Evolutionary conservation across 352 stramenopile species (phyloP).

Genomic region (Phytophthora constricta): DNA sequence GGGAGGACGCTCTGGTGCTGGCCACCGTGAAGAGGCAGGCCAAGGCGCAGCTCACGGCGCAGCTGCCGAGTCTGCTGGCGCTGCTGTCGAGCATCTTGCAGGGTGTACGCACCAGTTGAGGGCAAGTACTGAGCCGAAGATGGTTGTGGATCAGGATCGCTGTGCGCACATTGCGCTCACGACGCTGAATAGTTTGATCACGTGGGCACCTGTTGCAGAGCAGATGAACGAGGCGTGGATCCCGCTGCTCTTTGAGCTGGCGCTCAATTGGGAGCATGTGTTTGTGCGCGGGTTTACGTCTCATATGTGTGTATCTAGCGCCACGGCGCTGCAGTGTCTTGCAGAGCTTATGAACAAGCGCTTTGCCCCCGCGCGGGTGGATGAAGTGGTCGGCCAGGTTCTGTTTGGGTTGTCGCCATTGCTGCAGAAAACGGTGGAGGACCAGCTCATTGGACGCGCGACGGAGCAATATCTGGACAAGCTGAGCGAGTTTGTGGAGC

Average conservation of each 20-base stretch:
- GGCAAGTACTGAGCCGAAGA: conserved; percentile 14
- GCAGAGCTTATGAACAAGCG: conserved; percentile 75
- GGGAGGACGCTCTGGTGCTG: conserved; percentile 64
- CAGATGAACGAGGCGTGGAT: conserved; percentile 67
- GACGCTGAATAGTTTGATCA: conserved; percentile 57
- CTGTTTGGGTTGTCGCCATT: conserved; percentile 63
- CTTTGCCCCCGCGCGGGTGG: conserved; percentile 46
- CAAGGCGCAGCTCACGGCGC: conserved; percentile 43
- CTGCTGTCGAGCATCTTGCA: conserved; percentile 59
- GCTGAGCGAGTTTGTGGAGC: conserved; percentile 76
- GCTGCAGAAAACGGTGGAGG: conserved; percentile 65
- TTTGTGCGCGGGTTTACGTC: conserved; percentile 25
- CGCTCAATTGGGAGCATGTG: conserved; percentile 46
- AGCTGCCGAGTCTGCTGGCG: conserved; percentile 58
- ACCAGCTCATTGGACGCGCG: conserved; percentile 51
- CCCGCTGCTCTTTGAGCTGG: conserved; percentile 64
- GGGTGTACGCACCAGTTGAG: conserved; percentile 53
- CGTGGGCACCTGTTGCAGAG: conserved; percentile 64
- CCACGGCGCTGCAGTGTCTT: conserved; percentile 62
- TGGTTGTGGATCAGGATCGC: conserved; percentile 44
- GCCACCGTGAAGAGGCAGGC: conserved; percentile 55
- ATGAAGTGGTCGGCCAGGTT: conserved; percentile 61
- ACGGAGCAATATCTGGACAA: conserved; percentile 79
- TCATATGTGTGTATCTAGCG: conserved; percentile 55
- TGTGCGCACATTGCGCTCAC: conserved; percentile 60